Percentiles rank a stretch among this genome's conserved stretches.
These are phyloP conservation scores for Acacia acuminata DNA, from an alignment of 306 rosid genomes.

Conservation along the genomic window DNA sequence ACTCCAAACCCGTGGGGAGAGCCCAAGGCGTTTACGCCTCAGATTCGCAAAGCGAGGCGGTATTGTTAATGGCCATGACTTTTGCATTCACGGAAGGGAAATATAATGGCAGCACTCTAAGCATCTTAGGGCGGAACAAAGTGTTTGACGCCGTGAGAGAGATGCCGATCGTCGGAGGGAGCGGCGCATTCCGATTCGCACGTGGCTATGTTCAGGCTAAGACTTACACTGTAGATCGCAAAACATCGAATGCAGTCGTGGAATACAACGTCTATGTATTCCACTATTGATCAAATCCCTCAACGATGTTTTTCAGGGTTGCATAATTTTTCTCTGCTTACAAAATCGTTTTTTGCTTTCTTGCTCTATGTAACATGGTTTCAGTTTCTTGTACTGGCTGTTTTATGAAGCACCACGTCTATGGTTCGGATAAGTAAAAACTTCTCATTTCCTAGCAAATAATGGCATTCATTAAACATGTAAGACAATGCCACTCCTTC, in stretches of 20 bases:
- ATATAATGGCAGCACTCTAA: slow-evolving; percentile 43
- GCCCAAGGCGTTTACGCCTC: slow-evolving; percentile 42
- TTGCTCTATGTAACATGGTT: background rate
- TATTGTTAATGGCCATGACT: slow-evolving; percentile 33
- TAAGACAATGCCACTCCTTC: background rate
- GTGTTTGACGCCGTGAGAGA: slow-evolving; percentile 32
- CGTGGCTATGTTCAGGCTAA: slow-evolving; percentile 59
- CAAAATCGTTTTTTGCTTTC: background rate
- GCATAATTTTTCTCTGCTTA: background rate
- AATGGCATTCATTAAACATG: background rate
- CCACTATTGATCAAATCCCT: slow-evolving; percentile 36
- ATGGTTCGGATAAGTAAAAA: too few species aligned
- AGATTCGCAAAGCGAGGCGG: slow-evolving; percentile 34
- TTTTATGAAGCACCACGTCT: background rate
- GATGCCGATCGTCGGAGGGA: slow-evolving; percentile 49
- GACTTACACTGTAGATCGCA: slow-evolving; percentile 21
- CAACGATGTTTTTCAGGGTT: background rate
- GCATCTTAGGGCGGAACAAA: slow-evolving; percentile 42
- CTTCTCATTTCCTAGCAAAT: background rate
- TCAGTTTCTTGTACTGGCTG: background rate
- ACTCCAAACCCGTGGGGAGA: slow-evolving; percentile 34
- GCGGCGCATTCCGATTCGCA: slow-evolving; percentile 58
- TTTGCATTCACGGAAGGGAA: slow-evolving; percentile 36
- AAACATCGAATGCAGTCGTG: slow-evolving; percentile 43
- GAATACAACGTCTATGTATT: slow-evolving; percentile 57